Base-by-base conservation (phyloP, 768 basidiomycete species). In the Strobilomyces dryophilus region DNA sequence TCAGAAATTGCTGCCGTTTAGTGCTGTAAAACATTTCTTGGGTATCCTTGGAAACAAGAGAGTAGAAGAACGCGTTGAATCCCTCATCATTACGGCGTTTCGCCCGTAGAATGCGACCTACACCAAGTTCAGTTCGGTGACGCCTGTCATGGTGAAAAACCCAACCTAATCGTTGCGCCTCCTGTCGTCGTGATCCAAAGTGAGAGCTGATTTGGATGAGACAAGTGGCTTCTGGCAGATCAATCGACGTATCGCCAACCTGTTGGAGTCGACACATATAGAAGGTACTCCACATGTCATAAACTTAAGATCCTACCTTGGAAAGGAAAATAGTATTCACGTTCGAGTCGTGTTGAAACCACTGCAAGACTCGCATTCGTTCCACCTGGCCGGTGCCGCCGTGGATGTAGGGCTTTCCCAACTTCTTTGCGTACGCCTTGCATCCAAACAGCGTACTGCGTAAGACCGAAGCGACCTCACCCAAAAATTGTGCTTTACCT, bases 11-110 rank as follows among this genome's bases (percentile, higher is more conserved):
- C 66, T 98, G 97, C 15, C 97, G 85, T 73, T 99, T 99, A 4
- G 97, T 95, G 68, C 92, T 95, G 78, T 98, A 99, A 72, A 87
- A 99, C 93, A 98, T 98, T 73, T 98, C 97, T 65, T 97, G 93
- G 5, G 95, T 99, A 73, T 98, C 95, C 71, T 97, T 97, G 24
- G 95, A 98, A 32, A 99, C 97, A 8, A 99, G 83, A 31, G 97
- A 98, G 70, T 99, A 99, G 74, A 99, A 99, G 75, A 98, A 99
- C 21, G 97, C 97, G 58, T 99, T 99, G 76, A 99, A 99, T 1
- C 97, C 97, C 72, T 98, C 97, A 64, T 99, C 97, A 65, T 99
- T 99, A 58, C 97, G 80, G 54, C 97, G 82, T 71, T 99, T 99
- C 9, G 97, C 97, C 43, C 97, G 88, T 42, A 99, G 74, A 63